Conservation (phyloP, 1,139 yeast species). For the Nakaseomyces kungkrabaensis region DNA sequence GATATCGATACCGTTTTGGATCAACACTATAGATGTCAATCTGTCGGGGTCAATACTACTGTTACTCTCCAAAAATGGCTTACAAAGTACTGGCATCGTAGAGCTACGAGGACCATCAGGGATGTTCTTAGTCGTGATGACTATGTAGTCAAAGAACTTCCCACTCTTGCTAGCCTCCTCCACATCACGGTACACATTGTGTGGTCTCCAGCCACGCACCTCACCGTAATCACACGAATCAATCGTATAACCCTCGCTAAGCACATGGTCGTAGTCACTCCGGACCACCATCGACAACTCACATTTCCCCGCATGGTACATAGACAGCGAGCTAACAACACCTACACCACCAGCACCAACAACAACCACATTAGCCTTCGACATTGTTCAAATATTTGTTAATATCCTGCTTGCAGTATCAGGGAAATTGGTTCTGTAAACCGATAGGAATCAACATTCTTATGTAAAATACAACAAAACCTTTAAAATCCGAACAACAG, state of each 20-base stretch:
- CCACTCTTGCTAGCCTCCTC: conserved; percentile 36
- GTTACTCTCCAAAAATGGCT: conserved; percentile 35
- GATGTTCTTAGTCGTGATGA: conserved; percentile 47
- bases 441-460: too few species aligned
- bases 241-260: conserved; percentile 37
- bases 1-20: conserved; percentile 53
- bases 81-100: conserved; percentile 38
- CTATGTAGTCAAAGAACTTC: conserved; percentile 41
- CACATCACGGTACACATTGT: conserved; percentile 32
- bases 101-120: conserved; percentile 39
- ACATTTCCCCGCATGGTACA: conserved; percentile 29
- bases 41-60: conserved; percentile 7
- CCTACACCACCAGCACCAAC: conserved; percentile 58
- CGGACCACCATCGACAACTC: conserved; percentile 44
- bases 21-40: conserved; percentile 37
- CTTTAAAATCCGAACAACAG: too few species aligned
- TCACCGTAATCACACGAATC: conserved; percentile 43
- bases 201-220: conserved; percentile 41
- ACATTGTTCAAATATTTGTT: background rate
- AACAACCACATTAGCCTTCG: conserved; percentile 26
- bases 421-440: too few species aligned
- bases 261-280: conserved; percentile 42
- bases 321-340: conserved; percentile 43
- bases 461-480: too few species aligned
- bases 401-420: too few species aligned